Conservation (phyloP, 2,329 filamentous ascomycete genomes). For the Chalara sp. region DNA sequence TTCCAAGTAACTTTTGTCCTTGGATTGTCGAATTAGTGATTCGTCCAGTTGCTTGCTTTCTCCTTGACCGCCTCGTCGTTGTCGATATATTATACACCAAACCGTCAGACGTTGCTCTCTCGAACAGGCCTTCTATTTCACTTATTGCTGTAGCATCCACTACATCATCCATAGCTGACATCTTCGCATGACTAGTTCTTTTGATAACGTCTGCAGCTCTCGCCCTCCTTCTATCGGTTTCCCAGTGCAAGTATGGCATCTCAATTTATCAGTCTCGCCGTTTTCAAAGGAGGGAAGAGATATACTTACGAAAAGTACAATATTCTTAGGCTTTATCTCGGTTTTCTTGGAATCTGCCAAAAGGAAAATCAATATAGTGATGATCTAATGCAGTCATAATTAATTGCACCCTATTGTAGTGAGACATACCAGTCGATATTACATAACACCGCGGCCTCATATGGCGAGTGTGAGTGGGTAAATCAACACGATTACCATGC, state of each 20-base stretch:
- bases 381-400: neutral
- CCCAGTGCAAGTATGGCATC: slow-evolving; percentile 26
- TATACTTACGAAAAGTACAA: slow-evolving; percentile 13
- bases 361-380: too few species aligned
- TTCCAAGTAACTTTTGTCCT: neutral
- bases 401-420: neutral
- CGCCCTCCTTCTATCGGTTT: slow-evolving; percentile 17
- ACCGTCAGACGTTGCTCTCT: neutral
- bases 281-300: neutral
- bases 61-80: neutral
- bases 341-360: slow-evolving; percentile 1
- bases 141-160: neutral
- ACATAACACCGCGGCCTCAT: slow-evolving; percentile 14
- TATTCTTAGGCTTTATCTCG: slow-evolving; percentile 7
- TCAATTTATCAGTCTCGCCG: slow-evolving; percentile 1
- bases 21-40: neutral
- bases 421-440: slow-evolving; percentile 10
- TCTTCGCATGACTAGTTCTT: slow-evolving; percentile 1
- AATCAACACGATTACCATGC: slow-evolving; percentile 9
- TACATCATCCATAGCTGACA: neutral
- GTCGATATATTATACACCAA: neutral
- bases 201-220: slow-evolving; percentile 8
- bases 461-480: slow-evolving; percentile 12
- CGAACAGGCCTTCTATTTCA: neutral
- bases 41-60: neutral